A percentile compares a stretch with the other conserved stretches of the same genome.
These are phyloP conservation scores for Knoxia roxburghii DNA, from an alignment of 257 asterid genomes.

Conservation along the genomic window DNA sequence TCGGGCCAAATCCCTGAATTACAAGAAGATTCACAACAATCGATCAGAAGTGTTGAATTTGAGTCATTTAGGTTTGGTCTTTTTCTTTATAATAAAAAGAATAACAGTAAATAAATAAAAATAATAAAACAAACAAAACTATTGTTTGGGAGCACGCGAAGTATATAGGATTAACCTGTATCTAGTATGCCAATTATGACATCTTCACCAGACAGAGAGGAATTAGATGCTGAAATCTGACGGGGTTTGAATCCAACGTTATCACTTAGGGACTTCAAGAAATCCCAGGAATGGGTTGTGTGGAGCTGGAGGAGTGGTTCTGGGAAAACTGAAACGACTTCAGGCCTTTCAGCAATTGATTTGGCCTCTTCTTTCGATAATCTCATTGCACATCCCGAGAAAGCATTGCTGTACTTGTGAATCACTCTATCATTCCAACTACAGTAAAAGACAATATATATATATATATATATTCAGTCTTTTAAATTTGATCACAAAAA, in stretches of 20 bases:
- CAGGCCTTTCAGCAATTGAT: slow-evolving; percentile 46
- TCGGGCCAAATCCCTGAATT: slow-evolving; percentile 89
- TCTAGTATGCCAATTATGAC: slow-evolving; percentile 73
- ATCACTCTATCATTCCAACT: slow-evolving; percentile 43
- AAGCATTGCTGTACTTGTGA: slow-evolving; percentile 56
- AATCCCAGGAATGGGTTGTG: slow-evolving; percentile 92
- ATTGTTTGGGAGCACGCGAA: background rate
- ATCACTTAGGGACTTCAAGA: slow-evolving; percentile 49
- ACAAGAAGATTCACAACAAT: no score
- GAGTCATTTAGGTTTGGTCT: no score
- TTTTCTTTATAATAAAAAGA: slow-evolving; percentile 18
- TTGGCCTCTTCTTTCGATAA: slow-evolving; percentile 53
- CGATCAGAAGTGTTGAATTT: no score
- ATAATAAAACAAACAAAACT: background rate
- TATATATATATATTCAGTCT: no score
- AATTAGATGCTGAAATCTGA: slow-evolving; percentile 9
- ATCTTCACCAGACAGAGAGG: slow-evolving; percentile 38
- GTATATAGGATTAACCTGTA: slow-evolving; percentile 37
- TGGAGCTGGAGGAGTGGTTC: slow-evolving; percentile 72
- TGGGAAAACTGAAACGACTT: slow-evolving; percentile 75
- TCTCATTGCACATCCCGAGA: slow-evolving; percentile 68
- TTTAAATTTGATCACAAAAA: no score
- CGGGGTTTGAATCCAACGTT: slow-evolving; percentile 23
- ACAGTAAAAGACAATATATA: no score
- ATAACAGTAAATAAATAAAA: background rate